Conservation (phyloP, 2,329 filamentous ascomycete species). For the Verticillium zaregamsianum region DNA sequence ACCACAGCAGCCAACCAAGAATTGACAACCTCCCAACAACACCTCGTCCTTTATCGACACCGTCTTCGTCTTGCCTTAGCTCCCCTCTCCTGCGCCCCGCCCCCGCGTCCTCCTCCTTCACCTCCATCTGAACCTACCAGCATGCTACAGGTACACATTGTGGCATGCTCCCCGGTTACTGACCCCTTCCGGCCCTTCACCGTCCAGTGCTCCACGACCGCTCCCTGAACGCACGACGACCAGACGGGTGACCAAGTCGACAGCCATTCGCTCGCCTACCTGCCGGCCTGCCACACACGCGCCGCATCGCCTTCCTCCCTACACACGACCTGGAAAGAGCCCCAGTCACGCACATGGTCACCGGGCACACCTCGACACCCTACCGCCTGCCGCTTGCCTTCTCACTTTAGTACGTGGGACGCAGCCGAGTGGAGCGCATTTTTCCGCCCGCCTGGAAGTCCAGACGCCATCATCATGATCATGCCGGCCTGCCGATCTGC, state of each 20-base stretch:
- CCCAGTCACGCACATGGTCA: not conserved
- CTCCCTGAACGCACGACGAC: not conserved
- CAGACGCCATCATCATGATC: not conserved
- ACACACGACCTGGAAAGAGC: not conserved
- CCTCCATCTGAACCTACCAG: not conserved
- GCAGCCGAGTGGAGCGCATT: not conserved
- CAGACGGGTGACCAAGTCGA: not conserved
- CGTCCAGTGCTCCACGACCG: not conserved
- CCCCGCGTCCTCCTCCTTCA: not conserved
- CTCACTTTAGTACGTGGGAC: not conserved
- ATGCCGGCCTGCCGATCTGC: not conserved
- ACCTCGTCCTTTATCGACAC: not conserved
- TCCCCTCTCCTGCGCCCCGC: not conserved
- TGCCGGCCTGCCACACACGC: not conserved
- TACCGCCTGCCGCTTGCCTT: not conserved
- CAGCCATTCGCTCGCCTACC: not conserved
- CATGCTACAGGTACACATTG: not conserved
- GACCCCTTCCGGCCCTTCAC: not conserved
- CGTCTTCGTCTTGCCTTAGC: not conserved
- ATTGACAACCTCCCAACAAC: not conserved
- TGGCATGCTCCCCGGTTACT: not conserved
- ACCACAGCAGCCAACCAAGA: no score
- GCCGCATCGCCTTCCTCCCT: not conserved
- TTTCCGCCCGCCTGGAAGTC: not conserved
- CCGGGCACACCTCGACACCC: not conserved